These are phyloP conservation scores for Monosporascus cannonballus DNA, from an alignment of 2,329 filamentous ascomycete species.

Conservation along the genomic window DNA sequence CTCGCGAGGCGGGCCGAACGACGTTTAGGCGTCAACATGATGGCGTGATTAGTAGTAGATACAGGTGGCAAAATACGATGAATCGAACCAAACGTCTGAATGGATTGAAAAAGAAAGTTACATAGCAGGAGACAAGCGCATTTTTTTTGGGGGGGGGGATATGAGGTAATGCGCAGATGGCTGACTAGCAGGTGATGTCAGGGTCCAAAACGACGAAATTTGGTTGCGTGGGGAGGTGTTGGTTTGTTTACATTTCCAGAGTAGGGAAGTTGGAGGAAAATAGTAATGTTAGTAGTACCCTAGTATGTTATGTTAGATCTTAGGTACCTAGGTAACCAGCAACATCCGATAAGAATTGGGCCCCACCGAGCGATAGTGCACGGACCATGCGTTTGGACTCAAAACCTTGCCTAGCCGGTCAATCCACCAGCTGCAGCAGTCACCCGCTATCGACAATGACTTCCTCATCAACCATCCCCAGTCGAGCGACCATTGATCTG, in stretches of 20 bases:
- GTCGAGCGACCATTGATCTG: no score
- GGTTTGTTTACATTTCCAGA: neutral
- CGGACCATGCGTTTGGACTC: neutral
- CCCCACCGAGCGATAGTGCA: no score
- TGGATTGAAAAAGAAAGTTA: neutral
- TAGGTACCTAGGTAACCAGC: no score
- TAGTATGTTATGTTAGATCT: no score
- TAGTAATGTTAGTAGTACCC: neutral
- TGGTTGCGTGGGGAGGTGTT: neutral
- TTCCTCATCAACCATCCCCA: no score
- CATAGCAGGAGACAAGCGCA: neutral
- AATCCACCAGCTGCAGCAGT: no score
- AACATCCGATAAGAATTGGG: neutral
- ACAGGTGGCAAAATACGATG: neutral
- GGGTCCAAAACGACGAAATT: neutral
- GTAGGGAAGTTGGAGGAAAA: neutral
- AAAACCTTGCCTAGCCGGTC: no score
- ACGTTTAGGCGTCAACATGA: constrained; percentile 28
- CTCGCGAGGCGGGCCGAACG: constrained; percentile 39
- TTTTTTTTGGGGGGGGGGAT: no score
- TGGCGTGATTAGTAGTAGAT: constrained; percentile 8
- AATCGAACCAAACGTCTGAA: neutral
- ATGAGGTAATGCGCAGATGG: no score
- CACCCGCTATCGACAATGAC: no score
- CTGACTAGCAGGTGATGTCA: neutral